Evolutionary conservation across 805 yeast genomes (phyloP).

Genomic region (Zygosaccharomyces kombuchaensis): DNA sequence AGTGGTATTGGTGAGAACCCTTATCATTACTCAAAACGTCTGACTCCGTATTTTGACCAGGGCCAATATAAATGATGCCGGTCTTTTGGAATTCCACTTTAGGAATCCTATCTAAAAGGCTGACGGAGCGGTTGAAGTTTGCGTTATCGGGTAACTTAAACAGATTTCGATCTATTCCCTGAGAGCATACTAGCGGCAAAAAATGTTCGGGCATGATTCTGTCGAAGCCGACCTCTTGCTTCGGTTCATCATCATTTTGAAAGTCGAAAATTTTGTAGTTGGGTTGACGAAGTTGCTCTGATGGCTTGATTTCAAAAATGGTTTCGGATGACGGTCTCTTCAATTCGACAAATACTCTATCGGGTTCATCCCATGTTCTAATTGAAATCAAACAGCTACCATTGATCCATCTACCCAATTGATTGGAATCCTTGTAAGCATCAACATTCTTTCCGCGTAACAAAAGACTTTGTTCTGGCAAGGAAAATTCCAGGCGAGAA

Average conservation of each 20-base stretch:
- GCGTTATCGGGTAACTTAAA: conserved; percentile 28
- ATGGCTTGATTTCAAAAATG: conserved; percentile 8
- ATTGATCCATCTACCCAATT: conserved; percentile 10
- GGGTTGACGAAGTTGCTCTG: background rate
- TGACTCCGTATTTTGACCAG: conserved; percentile 56
- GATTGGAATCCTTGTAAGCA: background rate
- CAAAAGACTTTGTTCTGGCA: background rate
- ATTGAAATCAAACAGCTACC: conserved; percentile 10
- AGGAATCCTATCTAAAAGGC: conserved; percentile 69
- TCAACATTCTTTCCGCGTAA: conserved; percentile 1
- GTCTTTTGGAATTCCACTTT: conserved; percentile 73
- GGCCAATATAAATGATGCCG: conserved; percentile 72
- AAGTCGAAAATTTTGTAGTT: conserved; percentile 10
- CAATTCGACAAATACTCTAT: conserved; percentile 4
- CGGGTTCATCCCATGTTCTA: background rate
- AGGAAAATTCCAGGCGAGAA: conserved; percentile 56
- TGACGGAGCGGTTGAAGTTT: conserved; percentile 48
- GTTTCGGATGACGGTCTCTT: conserved; percentile 12
- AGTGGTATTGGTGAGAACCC: conserved; percentile 62
- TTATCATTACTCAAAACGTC: conserved; percentile 59
- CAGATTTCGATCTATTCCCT: conserved; percentile 6
- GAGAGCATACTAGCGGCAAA: conserved; percentile 6
- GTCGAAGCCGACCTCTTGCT: background rate
- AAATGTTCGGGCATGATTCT: conserved; percentile 6
- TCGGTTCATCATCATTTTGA: background rate